Conservation (phyloP, 2,329 filamentous ascomycete species). For the Hypoxylon sp. region DNA sequence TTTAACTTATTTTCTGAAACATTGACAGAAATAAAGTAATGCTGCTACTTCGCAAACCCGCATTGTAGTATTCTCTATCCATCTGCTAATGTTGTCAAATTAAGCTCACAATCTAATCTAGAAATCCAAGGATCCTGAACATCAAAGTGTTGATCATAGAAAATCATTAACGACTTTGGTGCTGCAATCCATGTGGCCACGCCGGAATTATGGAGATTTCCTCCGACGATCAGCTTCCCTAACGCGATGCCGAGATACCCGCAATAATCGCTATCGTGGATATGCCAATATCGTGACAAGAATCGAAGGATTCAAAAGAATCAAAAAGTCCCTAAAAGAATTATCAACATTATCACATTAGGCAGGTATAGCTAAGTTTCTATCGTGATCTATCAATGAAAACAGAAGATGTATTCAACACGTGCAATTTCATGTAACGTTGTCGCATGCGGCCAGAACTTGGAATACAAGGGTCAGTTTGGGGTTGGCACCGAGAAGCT, state of each 20-base stretch:
- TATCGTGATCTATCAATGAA: conserved; percentile 1
- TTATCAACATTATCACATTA: conserved; percentile 16
- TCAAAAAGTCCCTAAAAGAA: not conserved
- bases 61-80: not conserved
- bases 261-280: conserved; percentile 6
- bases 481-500: conserved; percentile 27
- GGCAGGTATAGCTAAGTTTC: conserved; percentile 32
- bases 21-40: not conserved
- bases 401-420: conserved; percentile 11
- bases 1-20: not conserved
- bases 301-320: not conserved
- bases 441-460: conserved; percentile 24
- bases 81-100: conserved; percentile 26
- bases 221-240: conserved; percentile 23
- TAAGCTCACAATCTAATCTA: conserved; percentile 39
- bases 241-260: conserved; percentile 11
- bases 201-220: conserved; percentile 20
- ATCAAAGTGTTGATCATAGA: conserved; percentile 28
- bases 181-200: conserved; percentile 35
- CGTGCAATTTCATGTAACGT: conserved; percentile 40
- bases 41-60: not conserved
- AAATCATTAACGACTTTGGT: conserved; percentile 38
- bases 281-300: conserved; percentile 3
- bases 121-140: conserved; percentile 16
- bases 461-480: conserved; percentile 13